Conservation (phyloP, 352 stramenopile species). For the Globisporangium echinulatum region DNA sequence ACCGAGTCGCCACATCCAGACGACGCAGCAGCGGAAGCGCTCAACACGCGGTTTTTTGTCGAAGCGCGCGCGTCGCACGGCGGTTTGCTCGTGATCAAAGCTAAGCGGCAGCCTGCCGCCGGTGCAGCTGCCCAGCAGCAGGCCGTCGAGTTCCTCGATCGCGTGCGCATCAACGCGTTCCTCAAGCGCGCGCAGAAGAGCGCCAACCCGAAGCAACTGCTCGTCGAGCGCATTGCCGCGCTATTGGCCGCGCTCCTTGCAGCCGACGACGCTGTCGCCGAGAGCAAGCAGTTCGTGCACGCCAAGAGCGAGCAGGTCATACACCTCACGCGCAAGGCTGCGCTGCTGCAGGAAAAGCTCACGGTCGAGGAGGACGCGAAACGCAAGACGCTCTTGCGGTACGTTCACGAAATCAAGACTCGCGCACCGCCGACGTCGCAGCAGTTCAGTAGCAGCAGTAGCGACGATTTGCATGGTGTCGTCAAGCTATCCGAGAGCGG, state of each 20-base stretch:
- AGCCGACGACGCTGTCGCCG: conserved; percentile 63
- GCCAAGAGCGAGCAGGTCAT: conserved; percentile 79
- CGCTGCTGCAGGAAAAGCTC: conserved; percentile 79
- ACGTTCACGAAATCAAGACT: conserved; percentile 93
- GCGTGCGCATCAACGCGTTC: conserved; percentile 87
- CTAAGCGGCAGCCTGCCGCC: conserved; percentile 82
- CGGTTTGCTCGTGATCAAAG: conserved; percentile 87
- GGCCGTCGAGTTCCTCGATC: conserved; percentile 87
- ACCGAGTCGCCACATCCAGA: conserved; percentile 35
- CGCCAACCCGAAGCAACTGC: conserved; percentile 89
- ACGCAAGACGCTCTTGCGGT: conserved; percentile 91
- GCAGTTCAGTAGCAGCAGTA: conserved; percentile 5
- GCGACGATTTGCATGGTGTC: conserved; percentile 21
- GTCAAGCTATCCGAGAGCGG: conserved; percentile 86
- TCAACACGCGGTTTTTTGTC: conserved; percentile 83
- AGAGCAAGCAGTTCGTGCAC: conserved; percentile 41
- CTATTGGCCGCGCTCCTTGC: conserved; percentile 66
- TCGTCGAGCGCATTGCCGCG: conserved; percentile 86
- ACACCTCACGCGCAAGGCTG: conserved; percentile 63
- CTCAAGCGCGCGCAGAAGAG: conserved; percentile 91
- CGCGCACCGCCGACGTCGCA: conserved; percentile 19
- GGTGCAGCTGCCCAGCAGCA: conserved; percentile 33
- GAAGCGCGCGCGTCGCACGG: conserved; percentile 76
- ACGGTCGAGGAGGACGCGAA: conserved; percentile 93
- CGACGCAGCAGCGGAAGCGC: conserved; percentile 42